Evolutionary conservation across 257 asterid genomes (phyloP), one percentile per base, ranked within the genome.

Genomic region (Solanum rostratum): DNA sequence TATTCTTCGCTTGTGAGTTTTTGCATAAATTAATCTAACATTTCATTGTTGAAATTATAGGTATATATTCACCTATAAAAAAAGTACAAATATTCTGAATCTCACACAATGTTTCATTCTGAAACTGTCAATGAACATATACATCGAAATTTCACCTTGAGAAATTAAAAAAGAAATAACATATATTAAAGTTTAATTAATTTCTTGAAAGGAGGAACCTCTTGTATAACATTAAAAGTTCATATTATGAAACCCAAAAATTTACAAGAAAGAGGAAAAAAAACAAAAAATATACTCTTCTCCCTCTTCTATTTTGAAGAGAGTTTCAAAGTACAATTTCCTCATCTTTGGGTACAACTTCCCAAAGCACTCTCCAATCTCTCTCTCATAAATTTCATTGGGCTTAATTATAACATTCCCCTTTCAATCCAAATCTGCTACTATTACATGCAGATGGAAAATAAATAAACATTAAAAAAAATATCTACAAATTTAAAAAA

Each of bases 361-460:
- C 15, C 33, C 10, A 0, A 27, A 30, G 27, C 24, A 22, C 84
- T 39, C 70, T 60, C 39, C 49, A 84, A 78, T 22, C 83, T 57
- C 69, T 60, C 73, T 68, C 86, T 84, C 80, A 39, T 68, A 78
- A n/a, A 13, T 59, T 41, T 74, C 82, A 49, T 79, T 24, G 84
- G 86, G 84, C 50, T 62, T n/a, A n/a, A n/a, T n/a, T n/a, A 78
- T 84, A 82, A 65, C 60, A 85, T 83, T 4, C 52, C 52, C 82
- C 43, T 41, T 18, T 37, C 7, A 82, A 79, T 74, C 88, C 86
- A 78, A 80, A 52, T 87, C 93, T 86, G 93, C 91, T 84, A 54
- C 71, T 84, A 86, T 88, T 81, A 90, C 86, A 88, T 85, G 94
- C 92, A 90, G 90, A 79, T 41, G 81, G 43, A 86, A 68, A 84